Percentiles rank a stretch among this genome's conserved stretches.
Conservation (phyloP, 306 rosid species). For the Vigna angularis region DNA sequence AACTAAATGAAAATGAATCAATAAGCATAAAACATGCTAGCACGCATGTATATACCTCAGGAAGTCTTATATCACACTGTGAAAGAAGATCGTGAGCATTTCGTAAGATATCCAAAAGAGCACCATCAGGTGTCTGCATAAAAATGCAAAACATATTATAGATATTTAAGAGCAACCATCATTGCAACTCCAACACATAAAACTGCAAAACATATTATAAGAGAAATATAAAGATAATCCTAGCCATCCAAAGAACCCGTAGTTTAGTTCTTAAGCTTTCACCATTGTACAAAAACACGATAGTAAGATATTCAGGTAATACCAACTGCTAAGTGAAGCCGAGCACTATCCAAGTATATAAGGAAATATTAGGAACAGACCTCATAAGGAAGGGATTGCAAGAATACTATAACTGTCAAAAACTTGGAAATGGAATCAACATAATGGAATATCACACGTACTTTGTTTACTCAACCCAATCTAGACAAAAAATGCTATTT, state of each 20-base stretch:
- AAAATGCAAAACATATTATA: slow-evolving; percentile 35
- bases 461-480: slow-evolving; percentile 25
- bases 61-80: slow-evolving; percentile 75
- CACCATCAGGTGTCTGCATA: slow-evolving; percentile 93
- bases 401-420: slow-evolving; percentile 17
- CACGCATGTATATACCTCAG: slow-evolving; percentile 63
- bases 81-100: slow-evolving; percentile 88
- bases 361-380: slow-evolving; percentile 31
- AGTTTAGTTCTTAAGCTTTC: slow-evolving; percentile 13
- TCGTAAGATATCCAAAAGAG: slow-evolving; percentile 86
- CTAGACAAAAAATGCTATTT: slow-evolving; percentile 21
- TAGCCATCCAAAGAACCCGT: neutral
- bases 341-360: slow-evolving; percentile 25
- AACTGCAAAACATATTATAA: neutral
- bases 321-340: slow-evolving; percentile 11
- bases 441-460: slow-evolving; percentile 18
- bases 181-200: slow-evolving; percentile 32
- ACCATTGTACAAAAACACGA: slow-evolving; percentile 12
- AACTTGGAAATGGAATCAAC: slow-evolving; percentile 30
- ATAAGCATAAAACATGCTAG: slow-evolving; percentile 19
- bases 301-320: slow-evolving; percentile 34
- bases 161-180: slow-evolving; percentile 28
- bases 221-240: slow-evolving; percentile 28
- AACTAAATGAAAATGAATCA: slow-evolving; percentile 32
- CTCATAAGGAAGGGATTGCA: neutral